A percentile compares a stretch with the other conserved stretches of the same genome.
phyloP scores from a whole-genome alignment of 2,329 filamentous ascomycete genomes.

The Fusarium domesticum region DNA sequence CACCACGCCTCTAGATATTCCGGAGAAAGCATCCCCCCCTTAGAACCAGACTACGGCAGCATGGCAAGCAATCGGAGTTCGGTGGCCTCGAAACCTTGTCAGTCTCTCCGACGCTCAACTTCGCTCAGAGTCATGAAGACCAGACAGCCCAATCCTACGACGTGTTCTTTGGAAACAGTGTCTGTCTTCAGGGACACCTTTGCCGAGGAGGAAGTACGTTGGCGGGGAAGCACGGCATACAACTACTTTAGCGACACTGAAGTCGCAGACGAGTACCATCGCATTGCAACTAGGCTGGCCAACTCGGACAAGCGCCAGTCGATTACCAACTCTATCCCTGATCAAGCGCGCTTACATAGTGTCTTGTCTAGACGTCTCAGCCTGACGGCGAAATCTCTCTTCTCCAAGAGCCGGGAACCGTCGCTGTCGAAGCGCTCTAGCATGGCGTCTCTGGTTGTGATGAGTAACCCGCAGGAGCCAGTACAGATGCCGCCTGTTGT shows the following conservation, averaged over 20 bases:
- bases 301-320: conserved; percentile 24
- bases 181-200: conserved; percentile 11
- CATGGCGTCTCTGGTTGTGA: conserved; percentile 11
- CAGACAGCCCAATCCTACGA: conserved; percentile 12
- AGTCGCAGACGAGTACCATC: conserved; percentile 36
- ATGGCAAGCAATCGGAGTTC: conserved; percentile 25
- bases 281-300: conserved; percentile 34
- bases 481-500: conserved; percentile 13
- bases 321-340: conserved; percentile 8
- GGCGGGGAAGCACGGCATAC: conserved; percentile 18
- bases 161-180: conserved; percentile 7
- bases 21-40: conserved; percentile 21
- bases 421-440: conserved; percentile 14
- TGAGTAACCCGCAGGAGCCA: conserved; percentile 15
- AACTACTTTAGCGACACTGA: conserved; percentile 32
- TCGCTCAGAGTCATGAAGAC: conserved; percentile 17
- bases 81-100: conserved; percentile 18
- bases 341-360: conserved; percentile 13
- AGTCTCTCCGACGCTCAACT: conserved; percentile 7
- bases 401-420: conserved; percentile 28
- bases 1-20: conserved; percentile 18
- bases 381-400: conserved; percentile 27
- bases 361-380: conserved; percentile 27
- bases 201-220: conserved; percentile 9
- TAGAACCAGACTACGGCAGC: conserved; percentile 27